A percentile compares a stretch with the other conserved stretches of the same genome.
phyloP scores from a whole-genome alignment of 2,329 filamentous ascomycete genomes.

The Phialocephala sp. region DNA sequence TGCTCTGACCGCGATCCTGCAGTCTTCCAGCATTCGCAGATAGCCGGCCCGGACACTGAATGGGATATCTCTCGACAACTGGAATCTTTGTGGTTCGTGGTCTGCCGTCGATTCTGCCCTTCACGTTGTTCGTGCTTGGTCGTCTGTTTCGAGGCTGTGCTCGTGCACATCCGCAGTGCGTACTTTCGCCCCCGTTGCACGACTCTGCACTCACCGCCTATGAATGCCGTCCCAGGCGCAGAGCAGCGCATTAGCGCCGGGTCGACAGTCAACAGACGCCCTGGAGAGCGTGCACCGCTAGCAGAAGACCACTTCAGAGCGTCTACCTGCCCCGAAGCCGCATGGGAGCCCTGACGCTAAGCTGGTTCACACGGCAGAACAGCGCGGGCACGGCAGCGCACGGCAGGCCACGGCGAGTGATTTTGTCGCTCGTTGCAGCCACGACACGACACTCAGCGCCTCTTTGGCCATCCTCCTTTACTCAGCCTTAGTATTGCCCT shows the following conservation, averaged over 20 bases:
- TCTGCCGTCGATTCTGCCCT: constrained; percentile 12
- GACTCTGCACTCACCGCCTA: constrained; percentile 8
- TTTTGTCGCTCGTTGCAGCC: constrained; percentile 25
- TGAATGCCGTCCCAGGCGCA: neutral
- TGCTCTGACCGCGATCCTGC: neutral
- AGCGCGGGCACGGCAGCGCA: constrained; percentile 12
- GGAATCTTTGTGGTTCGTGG: neutral
- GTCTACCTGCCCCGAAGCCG: neutral
- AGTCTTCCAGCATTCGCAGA: neutral
- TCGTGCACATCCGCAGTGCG: constrained; percentile 9
- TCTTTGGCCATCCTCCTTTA: constrained; percentile 16
- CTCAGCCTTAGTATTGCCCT: constrained; percentile 30
- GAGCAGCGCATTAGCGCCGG: neutral
- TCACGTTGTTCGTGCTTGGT: constrained; percentile 6
- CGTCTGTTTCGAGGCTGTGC: constrained; percentile 12
- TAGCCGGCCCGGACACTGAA: neutral
- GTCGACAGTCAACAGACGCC: constrained; percentile 10
- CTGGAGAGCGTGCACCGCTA: constrained; percentile 14
- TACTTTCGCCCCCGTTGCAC: constrained; percentile 5
- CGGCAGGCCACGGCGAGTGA: neutral
- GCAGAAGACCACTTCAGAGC: constrained; percentile 1
- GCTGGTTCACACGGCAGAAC: constrained; percentile 19
- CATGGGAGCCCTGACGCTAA: constrained; percentile 11
- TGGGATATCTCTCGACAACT: neutral
- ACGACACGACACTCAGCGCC: constrained; percentile 24